These are phyloP conservation scores for Coccomyxa subellipsoidea DNA, from an alignment of 163 green algal genomes.

Conservation along the genomic window DNA sequence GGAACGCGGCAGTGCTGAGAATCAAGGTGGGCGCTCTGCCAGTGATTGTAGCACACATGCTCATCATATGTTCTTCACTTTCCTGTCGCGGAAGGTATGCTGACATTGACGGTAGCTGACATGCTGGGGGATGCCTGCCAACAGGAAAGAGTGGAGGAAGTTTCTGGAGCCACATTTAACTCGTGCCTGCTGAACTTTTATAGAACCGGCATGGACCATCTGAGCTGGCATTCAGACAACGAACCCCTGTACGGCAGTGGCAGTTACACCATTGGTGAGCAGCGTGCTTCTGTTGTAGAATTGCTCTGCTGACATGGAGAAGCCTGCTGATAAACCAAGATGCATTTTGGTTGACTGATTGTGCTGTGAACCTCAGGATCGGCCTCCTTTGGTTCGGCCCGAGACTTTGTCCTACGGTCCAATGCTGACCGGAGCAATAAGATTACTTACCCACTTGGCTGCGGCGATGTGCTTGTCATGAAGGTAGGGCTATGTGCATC, in stretches of 20 bases:
- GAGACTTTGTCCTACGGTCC: conserved; percentile 57
- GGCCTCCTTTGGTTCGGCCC: conserved; percentile 46
- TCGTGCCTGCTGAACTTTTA: conserved; percentile 70
- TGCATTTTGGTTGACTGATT: too few relatives aligned
- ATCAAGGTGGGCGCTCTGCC: conserved; percentile 40
- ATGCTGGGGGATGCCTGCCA: not conserved
- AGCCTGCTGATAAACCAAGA: too few relatives aligned
- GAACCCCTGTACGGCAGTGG: conserved; percentile 49
- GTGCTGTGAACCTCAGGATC: conserved; percentile 21
- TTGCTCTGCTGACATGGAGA: not conserved
- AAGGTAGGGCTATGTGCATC: not conserved
- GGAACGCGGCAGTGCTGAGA: conserved; percentile 25
- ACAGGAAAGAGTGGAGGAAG: conserved; percentile 19
- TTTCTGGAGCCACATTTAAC: conserved; percentile 44
- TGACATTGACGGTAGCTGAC: too few relatives aligned
- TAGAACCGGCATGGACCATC: conserved; percentile 47
- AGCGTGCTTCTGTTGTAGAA: not conserved
- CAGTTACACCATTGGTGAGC: conserved; percentile 37
- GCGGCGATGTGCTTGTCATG: conserved; percentile 56
- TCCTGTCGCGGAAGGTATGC: too few relatives aligned
- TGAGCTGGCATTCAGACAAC: conserved; percentile 70
- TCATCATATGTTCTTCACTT: too few relatives aligned
- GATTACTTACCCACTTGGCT: conserved; percentile 29
- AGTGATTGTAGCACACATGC: not conserved
- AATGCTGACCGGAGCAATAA: conserved; percentile 35